Percentiles rank a stretch among this genome's conserved stretches.
phyloP scores from a whole-genome alignment of 1,139 yeast genomes.

The Meyerozyma elateridarum region DNA sequence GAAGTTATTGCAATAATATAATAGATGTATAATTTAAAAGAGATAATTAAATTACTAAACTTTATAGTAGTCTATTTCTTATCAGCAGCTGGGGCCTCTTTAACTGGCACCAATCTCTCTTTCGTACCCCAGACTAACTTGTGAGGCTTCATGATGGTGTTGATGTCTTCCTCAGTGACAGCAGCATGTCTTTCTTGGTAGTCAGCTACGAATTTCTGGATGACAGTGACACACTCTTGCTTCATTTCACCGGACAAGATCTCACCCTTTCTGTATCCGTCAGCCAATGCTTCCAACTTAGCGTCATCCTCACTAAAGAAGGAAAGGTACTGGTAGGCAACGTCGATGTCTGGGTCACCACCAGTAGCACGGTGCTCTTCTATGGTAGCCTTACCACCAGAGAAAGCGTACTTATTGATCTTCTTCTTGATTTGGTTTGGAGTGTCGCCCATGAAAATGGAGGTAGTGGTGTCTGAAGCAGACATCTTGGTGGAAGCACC shows the following conservation, averaged over 20 bases:
- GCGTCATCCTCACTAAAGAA: constrained; percentile 89
- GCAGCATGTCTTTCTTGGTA: constrained; percentile 77
- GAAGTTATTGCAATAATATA: constrained; percentile 12
- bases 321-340: constrained; percentile 86
- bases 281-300: constrained; percentile 57
- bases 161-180: constrained; percentile 64
- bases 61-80: constrained; percentile 20
- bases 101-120: constrained; percentile 67
- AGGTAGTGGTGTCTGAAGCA: constrained; percentile 75
- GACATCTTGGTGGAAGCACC: constrained; percentile 98
- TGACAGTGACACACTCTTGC: constrained; percentile 73
- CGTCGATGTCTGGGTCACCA: constrained; percentile 94
- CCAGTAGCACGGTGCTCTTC: constrained; percentile 90
- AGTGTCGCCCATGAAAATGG: constrained; percentile 93
- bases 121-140: constrained; percentile 68
- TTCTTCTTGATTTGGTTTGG: constrained; percentile 89
- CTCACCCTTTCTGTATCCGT: constrained; percentile 74
- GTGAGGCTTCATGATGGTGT: constrained; percentile 80
- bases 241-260: constrained; percentile 92
- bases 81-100: constrained; percentile 48
- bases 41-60: too few species aligned
- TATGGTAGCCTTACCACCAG: constrained; percentile 85
- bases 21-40: constrained; percentile 1
- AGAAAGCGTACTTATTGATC: constrained; percentile 93
- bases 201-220: constrained; percentile 71